phyloP scores from a whole-genome alignment of 129 eudicot genomes.

The Logfia minima region DNA sequence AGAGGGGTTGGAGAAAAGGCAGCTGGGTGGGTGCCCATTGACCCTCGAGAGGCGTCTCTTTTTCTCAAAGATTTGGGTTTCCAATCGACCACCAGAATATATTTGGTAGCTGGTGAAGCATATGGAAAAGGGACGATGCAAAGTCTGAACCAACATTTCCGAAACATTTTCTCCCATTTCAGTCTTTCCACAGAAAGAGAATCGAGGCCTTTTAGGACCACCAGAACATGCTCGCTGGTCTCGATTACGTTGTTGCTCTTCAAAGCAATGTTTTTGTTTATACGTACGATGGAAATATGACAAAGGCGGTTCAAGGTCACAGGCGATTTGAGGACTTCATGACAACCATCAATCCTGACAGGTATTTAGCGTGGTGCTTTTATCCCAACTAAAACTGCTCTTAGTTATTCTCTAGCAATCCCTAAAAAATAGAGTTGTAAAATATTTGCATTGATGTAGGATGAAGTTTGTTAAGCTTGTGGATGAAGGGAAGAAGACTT shows the following conservation, averaged over 20 bases:
- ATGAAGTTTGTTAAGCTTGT: constrained; percentile 79
- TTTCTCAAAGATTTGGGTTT: constrained; percentile 77
- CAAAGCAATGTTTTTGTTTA: constrained; percentile 88
- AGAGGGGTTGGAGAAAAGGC: constrained; percentile 75
- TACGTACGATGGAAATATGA: constrained; percentile 98
- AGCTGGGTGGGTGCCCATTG: constrained; percentile 91
- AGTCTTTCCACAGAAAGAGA: constrained; percentile 76
- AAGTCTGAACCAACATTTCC: constrained; percentile 61
- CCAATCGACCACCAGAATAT: constrained; percentile 67
- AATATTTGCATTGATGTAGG: constrained; percentile 46
- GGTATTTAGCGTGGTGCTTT: constrained; percentile 39
- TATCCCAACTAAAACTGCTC: not conserved
- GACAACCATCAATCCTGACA: constrained; percentile 92
- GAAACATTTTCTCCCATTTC: constrained; percentile 83
- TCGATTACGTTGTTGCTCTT: constrained; percentile 92
- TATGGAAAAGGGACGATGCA: constrained; percentile 88
- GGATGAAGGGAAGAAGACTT: constrained; percentile 67
- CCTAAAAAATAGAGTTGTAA: not conserved
- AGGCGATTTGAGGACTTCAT: constrained; percentile 84
- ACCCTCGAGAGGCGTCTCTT: constrained; percentile 90
- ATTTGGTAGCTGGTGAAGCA: constrained; percentile 94
- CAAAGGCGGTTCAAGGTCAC: constrained; percentile 97
- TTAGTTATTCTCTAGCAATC: not conserved
- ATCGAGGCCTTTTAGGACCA: constrained; percentile 72
- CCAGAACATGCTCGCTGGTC: constrained; percentile 95